Percentiles rank a stretch among this genome's conserved stretches.
phyloP scores from a whole-genome alignment of 2,329 filamentous ascomycete genomes.

The Cercospora sp. region DNA sequence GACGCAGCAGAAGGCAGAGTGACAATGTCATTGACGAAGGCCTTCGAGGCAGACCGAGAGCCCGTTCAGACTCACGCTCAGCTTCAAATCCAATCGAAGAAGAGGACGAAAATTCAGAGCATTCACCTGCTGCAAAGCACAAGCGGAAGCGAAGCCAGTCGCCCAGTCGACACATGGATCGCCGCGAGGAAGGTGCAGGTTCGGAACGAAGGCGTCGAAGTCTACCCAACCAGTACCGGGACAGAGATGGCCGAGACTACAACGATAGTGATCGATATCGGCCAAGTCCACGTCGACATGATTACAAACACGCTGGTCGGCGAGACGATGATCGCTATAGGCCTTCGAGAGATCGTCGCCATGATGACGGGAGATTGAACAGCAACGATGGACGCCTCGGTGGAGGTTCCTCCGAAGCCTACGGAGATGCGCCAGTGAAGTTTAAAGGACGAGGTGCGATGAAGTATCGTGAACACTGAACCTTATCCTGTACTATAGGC shows the following conservation, averaged over 20 bases:
- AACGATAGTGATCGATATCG: slow-evolving; percentile 31
- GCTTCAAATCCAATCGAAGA: slow-evolving; percentile 36
- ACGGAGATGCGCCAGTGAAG: slow-evolving; percentile 39
- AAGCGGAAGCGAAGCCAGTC: slow-evolving; percentile 40
- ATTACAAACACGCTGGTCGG: slow-evolving; percentile 24
- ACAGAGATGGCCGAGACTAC: slow-evolving; percentile 20
- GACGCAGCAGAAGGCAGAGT: slow-evolving; percentile 37
- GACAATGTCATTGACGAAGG: slow-evolving; percentile 41
- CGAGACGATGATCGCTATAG: slow-evolving; percentile 32
- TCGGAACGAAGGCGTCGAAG: slow-evolving; percentile 39
- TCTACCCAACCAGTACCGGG: slow-evolving; percentile 40
- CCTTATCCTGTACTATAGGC: not conserved
- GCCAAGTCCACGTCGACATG: slow-evolving; percentile 34
- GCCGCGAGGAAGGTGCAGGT: slow-evolving; percentile 25
- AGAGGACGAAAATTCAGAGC: slow-evolving; percentile 23
- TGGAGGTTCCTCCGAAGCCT: slow-evolving; percentile 26
- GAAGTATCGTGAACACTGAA: slow-evolving; percentile 39
- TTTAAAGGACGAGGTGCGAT: slow-evolving; percentile 46
- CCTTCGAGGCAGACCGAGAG: slow-evolving; percentile 38
- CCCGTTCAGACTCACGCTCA: slow-evolving; percentile 35
- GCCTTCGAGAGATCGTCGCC: slow-evolving; percentile 25
- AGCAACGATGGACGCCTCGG: slow-evolving; percentile 25
- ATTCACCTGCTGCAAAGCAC: slow-evolving; percentile 36
- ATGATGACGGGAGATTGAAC: slow-evolving; percentile 42
- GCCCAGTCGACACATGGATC: slow-evolving; percentile 34